Percentiles rank a stretch among this genome's conserved stretches.
phyloP scores from a whole-genome alignment of 2,329 filamentous ascomycete genomes.

The Salinomyces thailandicus region DNA sequence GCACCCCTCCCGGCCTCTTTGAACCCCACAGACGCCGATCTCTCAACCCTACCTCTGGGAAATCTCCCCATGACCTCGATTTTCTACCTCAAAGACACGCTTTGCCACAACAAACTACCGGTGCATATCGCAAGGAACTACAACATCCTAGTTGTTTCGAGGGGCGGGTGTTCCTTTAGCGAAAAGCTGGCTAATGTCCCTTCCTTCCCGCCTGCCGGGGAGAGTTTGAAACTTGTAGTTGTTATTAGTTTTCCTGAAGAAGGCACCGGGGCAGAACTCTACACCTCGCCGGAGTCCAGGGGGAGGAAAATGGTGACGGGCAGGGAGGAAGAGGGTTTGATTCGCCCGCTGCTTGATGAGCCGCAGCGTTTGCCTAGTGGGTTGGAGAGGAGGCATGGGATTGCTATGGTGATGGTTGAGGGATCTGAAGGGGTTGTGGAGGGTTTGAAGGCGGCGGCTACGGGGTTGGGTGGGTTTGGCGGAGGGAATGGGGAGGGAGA shows the following conservation, averaged over 20 bases:
- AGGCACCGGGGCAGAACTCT: slow-evolving; percentile 23
- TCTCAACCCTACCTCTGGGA: slow-evolving; percentile 23
- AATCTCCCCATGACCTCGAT: slow-evolving; percentile 34
- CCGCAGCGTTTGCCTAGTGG: slow-evolving; percentile 61
- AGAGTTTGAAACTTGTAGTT: slow-evolving; percentile 67
- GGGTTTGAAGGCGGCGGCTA: slow-evolving; percentile 49
- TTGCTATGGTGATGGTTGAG: slow-evolving; percentile 74
- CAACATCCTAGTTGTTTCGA: slow-evolving; percentile 70
- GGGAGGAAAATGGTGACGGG: too few relatives aligned
- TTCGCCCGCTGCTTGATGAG: slow-evolving; percentile 64
- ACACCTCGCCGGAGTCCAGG: too few relatives aligned
- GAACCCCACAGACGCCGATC: slow-evolving; percentile 14
- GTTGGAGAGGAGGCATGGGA: slow-evolving; percentile 56
- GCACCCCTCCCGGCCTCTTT: slow-evolving; percentile 50
- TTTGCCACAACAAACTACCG: slow-evolving; percentile 49
- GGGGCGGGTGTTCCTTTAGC: slow-evolving; percentile 76
- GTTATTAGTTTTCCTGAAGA: slow-evolving; percentile 52
- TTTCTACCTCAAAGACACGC: slow-evolving; percentile 59
- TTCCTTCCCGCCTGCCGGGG: slow-evolving; percentile 38
- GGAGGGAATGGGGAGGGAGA: too few relatives aligned
- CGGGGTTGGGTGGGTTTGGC: slow-evolving; percentile 13
- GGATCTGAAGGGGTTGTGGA: slow-evolving; percentile 56
- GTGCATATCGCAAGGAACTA: slow-evolving; percentile 43
- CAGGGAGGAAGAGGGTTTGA: slow-evolving; percentile 21
- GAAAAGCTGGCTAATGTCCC: slow-evolving; percentile 81